Evolutionary conservation across 257 asterid species (phyloP).

Genomic region (Przewalskia tangutica): DNA sequence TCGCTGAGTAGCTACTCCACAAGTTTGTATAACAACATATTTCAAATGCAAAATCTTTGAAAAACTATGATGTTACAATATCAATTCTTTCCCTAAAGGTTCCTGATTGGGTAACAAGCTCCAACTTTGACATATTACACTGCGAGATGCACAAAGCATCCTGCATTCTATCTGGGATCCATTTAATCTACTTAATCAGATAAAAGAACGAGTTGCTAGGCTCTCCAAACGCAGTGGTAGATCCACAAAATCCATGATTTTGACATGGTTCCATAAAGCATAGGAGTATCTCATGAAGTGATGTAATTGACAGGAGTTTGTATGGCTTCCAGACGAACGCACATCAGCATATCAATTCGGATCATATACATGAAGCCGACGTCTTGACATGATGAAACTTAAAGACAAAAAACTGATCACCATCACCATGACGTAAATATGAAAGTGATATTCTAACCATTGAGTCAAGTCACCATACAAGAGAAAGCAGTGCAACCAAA

Average conservation of each 20-base stretch:
- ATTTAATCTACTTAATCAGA: background rate
- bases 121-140: background rate
- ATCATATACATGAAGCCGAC: background rate
- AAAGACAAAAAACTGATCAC: background rate
- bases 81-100: background rate
- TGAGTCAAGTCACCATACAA: background rate
- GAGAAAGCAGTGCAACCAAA: background rate
- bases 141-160: background rate
- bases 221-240: background rate
- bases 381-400: background rate
- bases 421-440: background rate
- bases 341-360: background rate
- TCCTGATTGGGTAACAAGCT: background rate
- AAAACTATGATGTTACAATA: background rate
- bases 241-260: background rate
- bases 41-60: background rate
- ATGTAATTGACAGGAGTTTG: background rate
- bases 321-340: background rate
- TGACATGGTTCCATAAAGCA: background rate
- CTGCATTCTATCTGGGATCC: background rate
- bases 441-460: background rate
- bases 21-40: background rate
- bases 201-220: background rate
- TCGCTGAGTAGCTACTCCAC: background rate
- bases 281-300: background rate